Percentiles rank a stretch among this genome's conserved stretches.
These are phyloP conservation scores for Trichoderma cornu-damae DNA, from an alignment of 2,329 filamentous ascomycete species.

Conservation along the genomic window DNA sequence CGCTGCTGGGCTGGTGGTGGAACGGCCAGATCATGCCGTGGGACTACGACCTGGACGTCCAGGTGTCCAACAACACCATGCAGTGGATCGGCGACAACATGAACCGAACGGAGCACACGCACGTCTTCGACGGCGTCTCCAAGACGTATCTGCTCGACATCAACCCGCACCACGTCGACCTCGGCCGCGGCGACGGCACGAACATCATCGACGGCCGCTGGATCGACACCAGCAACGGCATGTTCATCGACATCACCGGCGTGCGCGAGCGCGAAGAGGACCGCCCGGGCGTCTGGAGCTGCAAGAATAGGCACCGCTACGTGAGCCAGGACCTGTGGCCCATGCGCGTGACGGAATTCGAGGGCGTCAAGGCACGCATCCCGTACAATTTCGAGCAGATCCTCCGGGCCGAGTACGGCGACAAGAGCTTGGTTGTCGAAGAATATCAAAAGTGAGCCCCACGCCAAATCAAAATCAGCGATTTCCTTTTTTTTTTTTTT, in stretches of 20 bases:
- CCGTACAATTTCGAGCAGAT: slow-evolving; percentile 65
- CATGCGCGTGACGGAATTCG: slow-evolving; percentile 66
- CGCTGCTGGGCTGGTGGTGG: slow-evolving; percentile 86
- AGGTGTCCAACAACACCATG: slow-evolving; percentile 65
- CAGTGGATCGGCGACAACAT: slow-evolving; percentile 57
- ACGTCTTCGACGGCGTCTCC: slow-evolving; percentile 33
- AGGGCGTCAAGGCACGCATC: slow-evolving; percentile 64
- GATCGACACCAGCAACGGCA: slow-evolving; percentile 70
- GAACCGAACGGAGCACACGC: slow-evolving; percentile 64
- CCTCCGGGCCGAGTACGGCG: slow-evolving; percentile 59
- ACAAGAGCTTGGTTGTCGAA: slow-evolving; percentile 55
- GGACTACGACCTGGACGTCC: slow-evolving; percentile 81
- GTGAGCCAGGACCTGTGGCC: slow-evolving; percentile 67
- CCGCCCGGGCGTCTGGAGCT: slow-evolving; percentile 64
- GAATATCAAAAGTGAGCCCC: slow-evolving; percentile 57
- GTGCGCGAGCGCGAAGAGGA: slow-evolving; percentile 60
- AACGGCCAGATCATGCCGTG: slow-evolving; percentile 71
- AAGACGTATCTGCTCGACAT: slow-evolving; percentile 67
- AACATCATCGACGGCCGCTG: slow-evolving; percentile 83
- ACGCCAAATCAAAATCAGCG: too few species aligned
- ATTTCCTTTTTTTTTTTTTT: slow-evolving; percentile 5
- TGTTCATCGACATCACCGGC: slow-evolving; percentile 81
- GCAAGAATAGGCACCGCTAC: slow-evolving; percentile 76
- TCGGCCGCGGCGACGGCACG: slow-evolving; percentile 58
- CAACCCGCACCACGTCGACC: slow-evolving; percentile 63